phyloP scores from a whole-genome alignment of 805 yeast genomes.

The Hanseniaspora occidentalis region DNA sequence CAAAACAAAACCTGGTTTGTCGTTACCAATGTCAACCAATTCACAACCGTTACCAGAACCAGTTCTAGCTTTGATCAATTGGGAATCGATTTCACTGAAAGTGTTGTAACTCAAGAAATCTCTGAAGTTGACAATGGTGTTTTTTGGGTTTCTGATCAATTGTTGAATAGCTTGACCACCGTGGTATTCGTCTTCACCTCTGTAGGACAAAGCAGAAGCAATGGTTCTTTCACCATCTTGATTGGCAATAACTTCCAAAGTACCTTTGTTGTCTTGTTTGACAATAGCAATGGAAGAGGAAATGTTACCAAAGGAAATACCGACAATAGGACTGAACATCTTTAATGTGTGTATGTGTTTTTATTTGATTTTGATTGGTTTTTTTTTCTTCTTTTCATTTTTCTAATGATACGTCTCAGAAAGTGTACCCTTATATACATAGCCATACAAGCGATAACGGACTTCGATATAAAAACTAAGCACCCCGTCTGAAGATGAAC shows the following conservation, averaged over 20 bases:
- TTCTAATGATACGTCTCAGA: too few relatives aligned
- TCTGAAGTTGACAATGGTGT: constrained; percentile 84
- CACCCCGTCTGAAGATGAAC: too few relatives aligned
- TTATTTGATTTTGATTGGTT: not conserved
- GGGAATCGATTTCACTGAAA: constrained; percentile 30
- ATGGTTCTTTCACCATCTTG: constrained; percentile 98
- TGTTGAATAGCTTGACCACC: constrained; percentile 94
- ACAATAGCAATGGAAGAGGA: constrained; percentile 90
- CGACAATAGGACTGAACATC: constrained; percentile 52
- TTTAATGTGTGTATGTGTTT: not conserved
- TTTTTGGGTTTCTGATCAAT: constrained; percentile 76
- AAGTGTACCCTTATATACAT: too few relatives aligned
- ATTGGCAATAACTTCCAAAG: constrained; percentile 92
- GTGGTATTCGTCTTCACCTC: constrained; percentile 91
- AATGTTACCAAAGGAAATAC: constrained; percentile 93
- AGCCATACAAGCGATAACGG: too few relatives aligned
- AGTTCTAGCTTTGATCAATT: constrained; percentile 55
- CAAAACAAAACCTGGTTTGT: constrained; percentile 49
- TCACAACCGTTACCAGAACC: constrained; percentile 39
- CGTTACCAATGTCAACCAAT: constrained; percentile 29
- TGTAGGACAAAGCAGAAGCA: constrained; percentile 84
- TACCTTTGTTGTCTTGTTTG: constrained; percentile 59
- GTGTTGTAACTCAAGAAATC: constrained; percentile 69
- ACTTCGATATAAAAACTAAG: too few relatives aligned
- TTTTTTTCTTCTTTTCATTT: too few relatives aligned